Evolutionary conservation across 2,329 filamentous ascomycete species (phyloP).

Genomic region (Fusarium metavorans): DNA sequence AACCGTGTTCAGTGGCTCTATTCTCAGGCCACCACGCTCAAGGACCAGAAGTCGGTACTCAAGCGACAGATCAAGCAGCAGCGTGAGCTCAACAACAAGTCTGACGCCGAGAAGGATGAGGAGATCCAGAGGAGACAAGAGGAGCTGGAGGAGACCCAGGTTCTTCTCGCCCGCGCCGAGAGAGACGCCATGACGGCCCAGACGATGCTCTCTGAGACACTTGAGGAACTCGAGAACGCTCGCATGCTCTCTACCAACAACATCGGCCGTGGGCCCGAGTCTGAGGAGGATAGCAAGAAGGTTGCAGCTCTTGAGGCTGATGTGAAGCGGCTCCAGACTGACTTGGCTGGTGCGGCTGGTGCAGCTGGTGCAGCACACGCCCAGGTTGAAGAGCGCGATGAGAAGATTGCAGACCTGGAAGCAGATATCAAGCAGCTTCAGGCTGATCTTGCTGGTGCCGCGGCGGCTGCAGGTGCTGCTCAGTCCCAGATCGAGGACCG

Average conservation of each 20-base stretch:
- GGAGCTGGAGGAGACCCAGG: conserved; percentile 62
- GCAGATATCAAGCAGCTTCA: conserved; percentile 33
- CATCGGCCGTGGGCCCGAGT: conserved; percentile 31
- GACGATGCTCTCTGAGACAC: conserved; percentile 61
- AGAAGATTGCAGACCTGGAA: conserved; percentile 56
- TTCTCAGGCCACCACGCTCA: conserved; percentile 78
- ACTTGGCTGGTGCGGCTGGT: conserved; percentile 34
- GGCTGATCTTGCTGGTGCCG: conserved; percentile 34
- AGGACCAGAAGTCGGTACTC: conserved; percentile 89
- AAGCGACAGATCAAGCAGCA: conserved; percentile 96
- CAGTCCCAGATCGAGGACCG: conserved; percentile 38
- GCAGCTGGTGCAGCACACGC: conserved; percentile 42
- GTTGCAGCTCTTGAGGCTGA: conserved; percentile 54
- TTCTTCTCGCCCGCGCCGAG: conserved; percentile 53
- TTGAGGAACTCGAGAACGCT: conserved; percentile 60
- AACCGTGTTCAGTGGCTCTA: conserved; percentile 84
- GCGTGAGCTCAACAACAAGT: conserved; percentile 89
- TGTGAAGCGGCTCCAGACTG: conserved; percentile 49
- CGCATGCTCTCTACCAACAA: conserved; percentile 37
- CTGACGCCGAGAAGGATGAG: conserved; percentile 77
- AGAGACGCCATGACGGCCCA: conserved; percentile 56
- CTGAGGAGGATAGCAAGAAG: conserved; percentile 51
- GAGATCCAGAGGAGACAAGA: conserved; percentile 70
- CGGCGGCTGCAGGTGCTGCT: conserved; percentile 14
- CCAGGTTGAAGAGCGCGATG: conserved; percentile 51